Conservation (phyloP, 1,284 basidiomycete species). For the Termitomyces sp. region DNA sequence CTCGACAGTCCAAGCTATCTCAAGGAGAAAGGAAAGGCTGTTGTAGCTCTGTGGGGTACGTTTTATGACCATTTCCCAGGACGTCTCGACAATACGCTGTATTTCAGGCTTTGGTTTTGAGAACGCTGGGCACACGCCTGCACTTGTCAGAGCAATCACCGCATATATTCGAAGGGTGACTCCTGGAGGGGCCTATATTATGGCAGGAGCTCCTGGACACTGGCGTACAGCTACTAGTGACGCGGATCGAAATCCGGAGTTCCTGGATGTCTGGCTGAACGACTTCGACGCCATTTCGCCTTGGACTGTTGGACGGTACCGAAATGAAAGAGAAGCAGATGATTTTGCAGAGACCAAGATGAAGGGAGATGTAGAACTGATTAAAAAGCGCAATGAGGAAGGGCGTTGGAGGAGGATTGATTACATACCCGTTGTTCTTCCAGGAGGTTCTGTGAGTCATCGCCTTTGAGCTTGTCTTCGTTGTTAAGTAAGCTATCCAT, state of each 20-base stretch:
- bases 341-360: slow-evolving; percentile 54
- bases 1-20: slow-evolving; percentile 70
- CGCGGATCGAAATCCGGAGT: slow-evolving; percentile 59
- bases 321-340: slow-evolving; percentile 52
- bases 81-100: neutral
- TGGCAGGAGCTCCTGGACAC: slow-evolving; percentile 61
- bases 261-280: slow-evolving; percentile 60
- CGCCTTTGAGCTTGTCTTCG: neutral
- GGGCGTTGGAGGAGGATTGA: slow-evolving; percentile 49
- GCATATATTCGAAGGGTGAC: slow-evolving; percentile 52
- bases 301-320: slow-evolving; percentile 69
- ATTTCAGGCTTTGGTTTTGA: slow-evolving; percentile 59
- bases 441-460: slow-evolving; percentile 64
- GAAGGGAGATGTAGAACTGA: slow-evolving; percentile 55
- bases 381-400: slow-evolving; percentile 46
- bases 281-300: slow-evolving; percentile 73
- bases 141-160: slow-evolving; percentile 49
- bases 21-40: slow-evolving; percentile 58
- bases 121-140: slow-evolving; percentile 57
- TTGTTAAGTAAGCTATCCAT: neutral
- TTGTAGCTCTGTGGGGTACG: slow-evolving; percentile 67
- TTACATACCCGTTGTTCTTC: slow-evolving; percentile 71
- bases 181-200: slow-evolving; percentile 68
- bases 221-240: slow-evolving; percentile 67
- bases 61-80: slow-evolving; percentile 5